phyloP scores from a whole-genome alignment of 108 stramenopile genomes.

The Conticribra weissflogii region DNA sequence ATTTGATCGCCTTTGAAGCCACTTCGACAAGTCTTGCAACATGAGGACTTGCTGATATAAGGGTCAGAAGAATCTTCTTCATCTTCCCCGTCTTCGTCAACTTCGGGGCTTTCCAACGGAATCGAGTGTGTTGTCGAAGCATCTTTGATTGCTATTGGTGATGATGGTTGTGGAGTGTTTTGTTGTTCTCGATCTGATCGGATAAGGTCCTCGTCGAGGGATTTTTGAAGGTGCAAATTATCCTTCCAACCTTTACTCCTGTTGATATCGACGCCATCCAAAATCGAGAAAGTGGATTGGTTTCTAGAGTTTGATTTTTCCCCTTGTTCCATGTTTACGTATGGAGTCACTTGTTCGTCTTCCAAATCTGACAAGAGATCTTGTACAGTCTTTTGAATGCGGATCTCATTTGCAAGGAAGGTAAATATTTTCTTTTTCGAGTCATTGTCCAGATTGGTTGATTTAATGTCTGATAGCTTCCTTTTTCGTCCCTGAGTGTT shows the following conservation, averaged over 20 bases:
- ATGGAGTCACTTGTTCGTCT: too few relatives aligned
- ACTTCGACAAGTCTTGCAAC: conserved; percentile 49
- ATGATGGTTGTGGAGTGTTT: too few relatives aligned
- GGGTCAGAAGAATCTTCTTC: neutral
- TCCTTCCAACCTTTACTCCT: too few relatives aligned
- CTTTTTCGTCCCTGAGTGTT: too few relatives aligned
- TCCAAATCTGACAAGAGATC: neutral
- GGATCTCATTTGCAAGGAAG: conserved; percentile 16
- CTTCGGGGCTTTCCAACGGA: neutral
- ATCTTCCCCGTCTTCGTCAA: neutral
- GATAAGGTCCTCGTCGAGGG: too few relatives aligned
- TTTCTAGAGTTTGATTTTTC: too few relatives aligned
- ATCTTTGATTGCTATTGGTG: neutral
- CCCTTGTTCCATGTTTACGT: too few relatives aligned
- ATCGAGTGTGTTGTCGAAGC: neutral
- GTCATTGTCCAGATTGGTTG: neutral
- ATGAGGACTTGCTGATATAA: conserved; percentile 5
- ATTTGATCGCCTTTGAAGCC: conserved; percentile 26
- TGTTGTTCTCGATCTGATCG: too few relatives aligned
- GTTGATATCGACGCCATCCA: too few relatives aligned
- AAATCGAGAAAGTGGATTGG: too few relatives aligned
- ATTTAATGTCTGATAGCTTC: neutral
- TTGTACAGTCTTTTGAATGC: conserved; percentile 6
- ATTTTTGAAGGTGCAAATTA: too few relatives aligned
- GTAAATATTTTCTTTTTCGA: conserved; percentile 5